These are phyloP conservation scores for Lentinula detonsa DNA, from an alignment of 768 basidiomycete species.

Conservation along the genomic window DNA sequence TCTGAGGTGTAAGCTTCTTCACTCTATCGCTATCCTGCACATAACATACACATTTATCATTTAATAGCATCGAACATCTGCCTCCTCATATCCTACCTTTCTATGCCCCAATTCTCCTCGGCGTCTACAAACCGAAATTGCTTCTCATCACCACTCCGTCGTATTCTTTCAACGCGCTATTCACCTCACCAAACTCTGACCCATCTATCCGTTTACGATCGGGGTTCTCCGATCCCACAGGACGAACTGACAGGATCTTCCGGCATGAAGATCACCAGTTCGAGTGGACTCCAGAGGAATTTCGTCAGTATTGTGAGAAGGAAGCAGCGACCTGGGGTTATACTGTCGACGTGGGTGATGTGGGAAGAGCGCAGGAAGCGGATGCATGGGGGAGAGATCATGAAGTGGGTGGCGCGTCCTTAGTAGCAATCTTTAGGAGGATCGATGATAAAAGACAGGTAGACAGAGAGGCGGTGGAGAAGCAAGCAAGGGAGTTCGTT, in stretches of 20 bases:
- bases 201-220: conserved; percentile 29
- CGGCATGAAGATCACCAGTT: conserved; percentile 84
- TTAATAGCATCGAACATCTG: conserved; percentile 74
- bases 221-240: conserved; percentile 71
- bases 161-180: conserved; percentile 76
- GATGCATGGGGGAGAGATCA: conserved; percentile 74
- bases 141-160: conserved; percentile 83
- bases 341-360: conserved; percentile 46
- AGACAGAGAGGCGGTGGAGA: conserved; percentile 24
- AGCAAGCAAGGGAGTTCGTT: conserved; percentile 28
- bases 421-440: conserved; percentile 55
- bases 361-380: conserved; percentile 51
- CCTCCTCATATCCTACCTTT: conserved; percentile 47
- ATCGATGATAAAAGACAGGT: conserved; percentile 19
- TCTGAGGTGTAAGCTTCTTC: conserved; percentile 67
- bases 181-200: conserved; percentile 47
- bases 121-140: conserved; percentile 67
- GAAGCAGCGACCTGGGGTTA: conserved; percentile 70
- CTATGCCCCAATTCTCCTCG: conserved; percentile 69
- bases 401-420: conserved; percentile 58
- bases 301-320: conserved; percentile 51
- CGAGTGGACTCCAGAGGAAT: conserved; percentile 82
- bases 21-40: not conserved
- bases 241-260: conserved; percentile 67
- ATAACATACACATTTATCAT: not conserved